Base-by-base conservation (phyloP, 2,329 filamentous ascomycete species). In the Aspergillus novofumigatus region DNA sequence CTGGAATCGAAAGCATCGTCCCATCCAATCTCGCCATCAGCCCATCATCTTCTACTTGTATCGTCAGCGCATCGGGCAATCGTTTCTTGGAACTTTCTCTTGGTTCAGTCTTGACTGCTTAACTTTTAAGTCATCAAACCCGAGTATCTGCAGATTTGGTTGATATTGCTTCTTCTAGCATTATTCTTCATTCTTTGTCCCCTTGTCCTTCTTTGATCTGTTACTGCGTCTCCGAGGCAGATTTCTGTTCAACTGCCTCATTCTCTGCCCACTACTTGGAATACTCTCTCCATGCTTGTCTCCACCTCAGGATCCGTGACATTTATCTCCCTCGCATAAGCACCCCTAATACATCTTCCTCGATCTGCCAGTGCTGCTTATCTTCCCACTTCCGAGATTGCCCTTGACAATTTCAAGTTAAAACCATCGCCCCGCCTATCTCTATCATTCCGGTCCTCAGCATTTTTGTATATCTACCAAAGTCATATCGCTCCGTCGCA, bases 401-500 rank as follows among this genome's bases (percentile, higher is more conserved):
- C 6, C 14, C 11, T 47, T 47, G 23, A 14, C 44, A 14, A 26
- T 25, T 23, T 6, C 44, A 23, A 47, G 44, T 17, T 17, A 23
- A 11, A 25, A 26, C 11, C 44, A 47, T 23, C 17, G 26, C 44
- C 49, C 56, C 55, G 38, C 45, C 52, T 35, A 45, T 52, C 28
- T 49, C 55, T 52, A 52, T 52, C 11, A 38, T 26, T 21, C 49
- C 23, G 55, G 53, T 48, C 54, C 58, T 50, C 47, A 53, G 51
- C 14, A 51, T 35, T 41, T 41, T 23, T 35, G 49, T 11, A 51
- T 41, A 41, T 45, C 20, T 53, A 23, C 21, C 21, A 9, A 10
- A 11, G 20, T 26, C 11, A 23, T 47, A 21, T 23, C 25, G 11
- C 48, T 32, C 23, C 44, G 25, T 25, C 20, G 14, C 45, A 56